Conservation (phyloP, 768 basidiomycete species). For the Lactifluus hygrophoroides region DNA sequence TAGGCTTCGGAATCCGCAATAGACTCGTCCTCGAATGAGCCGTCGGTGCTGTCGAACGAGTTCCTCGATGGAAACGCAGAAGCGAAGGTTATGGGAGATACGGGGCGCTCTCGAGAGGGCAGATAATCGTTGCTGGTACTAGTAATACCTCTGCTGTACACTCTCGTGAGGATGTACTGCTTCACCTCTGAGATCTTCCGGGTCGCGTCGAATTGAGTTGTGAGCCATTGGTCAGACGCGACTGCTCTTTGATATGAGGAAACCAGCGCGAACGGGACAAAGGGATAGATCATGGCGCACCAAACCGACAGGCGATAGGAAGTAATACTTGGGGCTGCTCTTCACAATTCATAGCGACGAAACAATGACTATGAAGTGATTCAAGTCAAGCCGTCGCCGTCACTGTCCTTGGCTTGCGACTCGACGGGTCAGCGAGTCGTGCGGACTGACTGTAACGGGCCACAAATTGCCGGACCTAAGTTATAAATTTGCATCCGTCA, state of each 20-base stretch:
- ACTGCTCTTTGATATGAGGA: slow-evolving; percentile 28
- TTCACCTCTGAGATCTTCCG: slow-evolving; percentile 61
- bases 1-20: slow-evolving; percentile 24
- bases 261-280: background rate
- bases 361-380: background rate
- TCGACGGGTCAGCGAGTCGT: background rate
- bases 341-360: slow-evolving; percentile 1
- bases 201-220: slow-evolving; percentile 53
- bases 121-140: slow-evolving; percentile 12
- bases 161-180: slow-evolving; percentile 51
- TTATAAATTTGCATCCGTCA: too few species aligned
- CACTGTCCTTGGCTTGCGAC: background rate
- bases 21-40: slow-evolving; percentile 29
- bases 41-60: slow-evolving; percentile 21
- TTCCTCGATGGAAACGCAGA: slow-evolving; percentile 33
- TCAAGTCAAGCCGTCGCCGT: background rate
- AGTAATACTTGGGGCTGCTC: slow-evolving; percentile 20
- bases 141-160: slow-evolving; percentile 29
- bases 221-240: slow-evolving; percentile 68
- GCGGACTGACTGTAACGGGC: background rate
- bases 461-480: background rate
- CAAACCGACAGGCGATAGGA: slow-evolving; percentile 47
- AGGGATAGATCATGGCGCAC: slow-evolving; percentile 30
- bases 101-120: slow-evolving; percentile 34
- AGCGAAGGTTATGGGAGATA: slow-evolving; percentile 67